Evolutionary conservation across 495 filamentous ascomycete species (phyloP).

Genomic region (Melanomma pulvis-pyrius): DNA sequence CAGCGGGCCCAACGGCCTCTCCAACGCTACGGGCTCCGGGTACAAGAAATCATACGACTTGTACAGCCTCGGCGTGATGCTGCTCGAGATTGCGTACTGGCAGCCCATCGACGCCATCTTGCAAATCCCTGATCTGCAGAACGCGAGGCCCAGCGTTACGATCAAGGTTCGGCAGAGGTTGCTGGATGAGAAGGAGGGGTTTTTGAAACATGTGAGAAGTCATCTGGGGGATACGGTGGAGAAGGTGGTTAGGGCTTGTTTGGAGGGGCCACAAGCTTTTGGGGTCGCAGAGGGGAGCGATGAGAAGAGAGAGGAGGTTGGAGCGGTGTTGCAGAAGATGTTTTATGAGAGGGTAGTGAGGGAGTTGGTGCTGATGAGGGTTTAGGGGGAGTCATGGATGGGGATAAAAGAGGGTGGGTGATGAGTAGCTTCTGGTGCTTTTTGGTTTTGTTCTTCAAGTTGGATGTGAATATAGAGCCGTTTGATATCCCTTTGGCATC

Average conservation of each 20-base stretch:
- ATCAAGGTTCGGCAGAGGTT: conserved; percentile 30
- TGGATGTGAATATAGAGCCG: neutral
- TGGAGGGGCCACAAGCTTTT: conserved; percentile 42
- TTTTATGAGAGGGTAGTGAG: conserved; percentile 48
- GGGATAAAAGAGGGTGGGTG: too few species aligned
- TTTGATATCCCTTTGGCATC: neutral
- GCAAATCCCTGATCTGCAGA: conserved; percentile 40
- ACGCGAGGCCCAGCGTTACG: conserved; percentile 25
- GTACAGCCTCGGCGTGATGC: conserved; percentile 54
- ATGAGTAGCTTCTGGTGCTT: neutral
- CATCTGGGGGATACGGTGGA: conserved; percentile 43
- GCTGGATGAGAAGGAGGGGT: conserved; percentile 32
- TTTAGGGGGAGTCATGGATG: conserved; percentile 21
- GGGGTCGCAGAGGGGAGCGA: conserved; percentile 36
- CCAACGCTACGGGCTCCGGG: conserved; percentile 33
- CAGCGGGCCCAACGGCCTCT: neutral
- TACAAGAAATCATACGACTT: conserved; percentile 57
- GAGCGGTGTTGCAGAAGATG: conserved; percentile 36
- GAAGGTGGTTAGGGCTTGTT: conserved; percentile 41
- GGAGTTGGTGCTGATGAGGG: conserved; percentile 41
- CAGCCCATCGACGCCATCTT: conserved; percentile 50
- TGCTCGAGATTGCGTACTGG: conserved; percentile 58
- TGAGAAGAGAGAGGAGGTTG: conserved; percentile 39
- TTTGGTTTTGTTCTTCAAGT: neutral
- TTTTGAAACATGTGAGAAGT: conserved; percentile 33